Percentiles rank a stretch among this genome's conserved stretches.
phyloP scores from a whole-genome alignment of 345 rosid species.

The Odontarrhena argentea region DNA sequence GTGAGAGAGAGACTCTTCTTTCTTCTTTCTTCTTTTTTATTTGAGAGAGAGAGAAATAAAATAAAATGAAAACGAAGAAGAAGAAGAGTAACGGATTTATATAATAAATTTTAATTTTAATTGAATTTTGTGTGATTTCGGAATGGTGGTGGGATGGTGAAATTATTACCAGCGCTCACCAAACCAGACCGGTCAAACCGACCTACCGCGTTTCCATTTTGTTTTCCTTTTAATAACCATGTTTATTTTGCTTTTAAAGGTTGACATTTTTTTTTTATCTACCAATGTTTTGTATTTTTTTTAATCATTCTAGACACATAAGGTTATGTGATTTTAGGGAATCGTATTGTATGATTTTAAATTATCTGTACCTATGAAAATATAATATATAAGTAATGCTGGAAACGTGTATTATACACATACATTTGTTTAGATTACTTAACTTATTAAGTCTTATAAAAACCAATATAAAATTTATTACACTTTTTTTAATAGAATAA shows the following conservation, averaged over 20 bases:
- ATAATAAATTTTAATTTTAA: not conserved
- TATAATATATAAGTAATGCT: no score
- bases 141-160: constrained; percentile 26
- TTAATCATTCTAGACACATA: not conserved
- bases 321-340: not conserved
- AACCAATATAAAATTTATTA: no score
- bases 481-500: no score
- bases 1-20: constrained; percentile 48
- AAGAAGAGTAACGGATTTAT: constrained; percentile 7
- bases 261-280: not conserved
- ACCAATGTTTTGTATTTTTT: not conserved
- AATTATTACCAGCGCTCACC: constrained; percentile 59
- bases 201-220: constrained; percentile 47
- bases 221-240: constrained; percentile 34
- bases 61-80: constrained; percentile 26
- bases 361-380: no score
- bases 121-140: not conserved
- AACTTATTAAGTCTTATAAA: no score
- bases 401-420: no score
- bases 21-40: no score
- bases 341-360: no score
- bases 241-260: constrained; percentile 29
- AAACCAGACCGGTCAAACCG: constrained; percentile 62
- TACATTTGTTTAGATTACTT: no score
- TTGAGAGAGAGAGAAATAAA: constrained; percentile 2